Evolutionary conservation across 1,284 basidiomycete species (phyloP), one percentile per base, ranked within the genome.

Genomic region (Lignosus rhinocerotis): DNA sequence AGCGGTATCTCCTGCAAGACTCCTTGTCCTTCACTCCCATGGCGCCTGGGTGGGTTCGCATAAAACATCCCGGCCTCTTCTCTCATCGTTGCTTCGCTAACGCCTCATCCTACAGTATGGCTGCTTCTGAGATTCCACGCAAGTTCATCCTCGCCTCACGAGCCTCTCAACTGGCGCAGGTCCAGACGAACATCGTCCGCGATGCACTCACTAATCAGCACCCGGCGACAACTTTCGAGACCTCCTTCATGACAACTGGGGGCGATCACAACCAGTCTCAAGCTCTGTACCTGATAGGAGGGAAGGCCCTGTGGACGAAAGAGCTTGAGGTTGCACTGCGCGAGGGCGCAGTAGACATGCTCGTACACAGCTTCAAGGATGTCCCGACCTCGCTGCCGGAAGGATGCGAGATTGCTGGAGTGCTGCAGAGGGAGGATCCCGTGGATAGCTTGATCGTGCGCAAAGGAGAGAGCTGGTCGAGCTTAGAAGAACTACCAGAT

Each of bases 301-400:
- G 92, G 14, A 94, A 96, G 73, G 87, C 91, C 0, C 77, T 98
- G 16, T 98, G 96, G 96, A 98, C 96, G 32, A 92, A 93, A 70
- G 96, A 98, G 70, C 86, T 98, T 59, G 96, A 98, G 72, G 89
- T 90, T 19, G 87, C 90, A 25, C 79, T 98, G 53, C 79, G 84
- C 45, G 80, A 86, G 42, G 79, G 83, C 17, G 77, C 80, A 11
- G 92, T 97, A 53, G 97, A 99, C 72, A 88, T 98, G 78, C 87
- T 99, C 67, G 89, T 99, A 19, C 97, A 99, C 76, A 89, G 85
- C 55, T 80, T 94, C 67, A 99, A 99, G 75, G 97, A 99, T 73
- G 86, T 98, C 19, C 96, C 96, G 10, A 99, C 96, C 2, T 78
- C 79, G 3, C 76, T 98, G 31, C 94, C 94, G 0, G 83, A 85